A percentile compares a stretch with the other conserved stretches of the same genome.
These are phyloP conservation scores for Multifurca ochricompacta DNA, from an alignment of 768 basidiomycete genomes.

Conservation along the genomic window DNA sequence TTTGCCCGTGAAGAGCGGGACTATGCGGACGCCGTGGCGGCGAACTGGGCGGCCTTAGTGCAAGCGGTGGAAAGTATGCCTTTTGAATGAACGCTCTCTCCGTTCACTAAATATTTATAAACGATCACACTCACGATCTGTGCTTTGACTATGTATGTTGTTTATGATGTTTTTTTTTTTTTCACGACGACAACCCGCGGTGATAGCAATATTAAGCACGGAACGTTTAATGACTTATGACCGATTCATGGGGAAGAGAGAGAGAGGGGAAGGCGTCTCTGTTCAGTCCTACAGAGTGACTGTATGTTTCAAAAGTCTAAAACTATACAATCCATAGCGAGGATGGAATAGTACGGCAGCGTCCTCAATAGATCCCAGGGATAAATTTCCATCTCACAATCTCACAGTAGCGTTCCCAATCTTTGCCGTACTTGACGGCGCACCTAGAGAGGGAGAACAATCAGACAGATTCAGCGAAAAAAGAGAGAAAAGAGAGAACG, in stretches of 20 bases:
- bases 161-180: background rate
- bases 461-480: constrained; percentile 5
- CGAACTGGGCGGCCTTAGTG: constrained; percentile 68
- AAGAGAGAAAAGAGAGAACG: constrained; percentile 18
- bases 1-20: constrained; percentile 71
- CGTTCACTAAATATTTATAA: background rate
- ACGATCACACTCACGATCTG: constrained; percentile 6
- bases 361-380: constrained; percentile 65
- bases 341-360: background rate
- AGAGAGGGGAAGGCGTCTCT: background rate
- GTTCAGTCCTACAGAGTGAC: background rate
- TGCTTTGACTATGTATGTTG: constrained; percentile 11
- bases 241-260: background rate
- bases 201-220: background rate
- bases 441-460: constrained; percentile 39
- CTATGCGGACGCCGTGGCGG: constrained; percentile 52
- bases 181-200: too few relatives aligned
- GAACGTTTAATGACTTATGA: background rate
- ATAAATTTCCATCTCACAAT: constrained; percentile 90
- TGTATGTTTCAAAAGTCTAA: background rate
- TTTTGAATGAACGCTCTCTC: constrained; percentile 50
- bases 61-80: constrained; percentile 79
- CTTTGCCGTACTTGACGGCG: constrained; percentile 86
- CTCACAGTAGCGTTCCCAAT: constrained; percentile 86
- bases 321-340: background rate